Percentiles rank a stretch among this genome's conserved stretches.
Evolutionary conservation across 441 rosid genomes (phyloP).

Genomic region (Flueggea neowawraea): DNA sequence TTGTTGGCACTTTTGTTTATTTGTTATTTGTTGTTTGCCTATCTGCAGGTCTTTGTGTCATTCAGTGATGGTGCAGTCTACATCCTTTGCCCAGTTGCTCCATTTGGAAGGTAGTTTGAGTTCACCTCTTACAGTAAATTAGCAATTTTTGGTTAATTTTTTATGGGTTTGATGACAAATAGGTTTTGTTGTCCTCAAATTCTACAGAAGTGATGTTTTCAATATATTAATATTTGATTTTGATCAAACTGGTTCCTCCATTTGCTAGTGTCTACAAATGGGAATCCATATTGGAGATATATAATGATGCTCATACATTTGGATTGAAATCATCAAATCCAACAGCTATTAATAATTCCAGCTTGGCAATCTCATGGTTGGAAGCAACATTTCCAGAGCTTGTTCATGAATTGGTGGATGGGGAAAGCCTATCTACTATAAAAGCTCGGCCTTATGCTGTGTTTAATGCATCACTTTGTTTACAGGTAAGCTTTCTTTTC

Average conservation of each 20-base stretch:
- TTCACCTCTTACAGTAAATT: too few relatives aligned
- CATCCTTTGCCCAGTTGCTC: conserved; percentile 86
- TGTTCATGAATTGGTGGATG: conserved; percentile 47
- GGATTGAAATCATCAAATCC: conserved; percentile 71
- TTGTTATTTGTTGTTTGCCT: background rate
- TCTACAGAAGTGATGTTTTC: too few relatives aligned
- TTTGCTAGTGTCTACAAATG: conserved; percentile 65
- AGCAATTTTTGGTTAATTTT: too few relatives aligned
- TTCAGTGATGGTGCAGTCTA: conserved; percentile 86
- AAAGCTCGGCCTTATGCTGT: conserved; percentile 77
- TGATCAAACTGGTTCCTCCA: background rate
- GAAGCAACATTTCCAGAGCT: conserved; percentile 92
- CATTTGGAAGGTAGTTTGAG: conserved; percentile 78
- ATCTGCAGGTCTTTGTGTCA: conserved; percentile 74
- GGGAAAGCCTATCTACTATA: conserved; percentile 39
- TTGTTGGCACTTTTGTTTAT: background rate
- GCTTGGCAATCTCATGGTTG: conserved; percentile 85
- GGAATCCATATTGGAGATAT: conserved; percentile 80
- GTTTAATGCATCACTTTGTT: conserved; percentile 82
- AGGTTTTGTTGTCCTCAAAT: too few relatives aligned
- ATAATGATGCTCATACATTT: conserved; percentile 71
- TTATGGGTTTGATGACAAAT: too few relatives aligned
- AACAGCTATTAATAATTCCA: conserved; percentile 62
- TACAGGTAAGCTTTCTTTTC: conserved; percentile 64
- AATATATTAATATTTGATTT: conserved; percentile 7